These are phyloP conservation scores for Blastobotrys aristatus DNA, from an alignment of 1,139 yeast species.

Conservation along the genomic window DNA sequence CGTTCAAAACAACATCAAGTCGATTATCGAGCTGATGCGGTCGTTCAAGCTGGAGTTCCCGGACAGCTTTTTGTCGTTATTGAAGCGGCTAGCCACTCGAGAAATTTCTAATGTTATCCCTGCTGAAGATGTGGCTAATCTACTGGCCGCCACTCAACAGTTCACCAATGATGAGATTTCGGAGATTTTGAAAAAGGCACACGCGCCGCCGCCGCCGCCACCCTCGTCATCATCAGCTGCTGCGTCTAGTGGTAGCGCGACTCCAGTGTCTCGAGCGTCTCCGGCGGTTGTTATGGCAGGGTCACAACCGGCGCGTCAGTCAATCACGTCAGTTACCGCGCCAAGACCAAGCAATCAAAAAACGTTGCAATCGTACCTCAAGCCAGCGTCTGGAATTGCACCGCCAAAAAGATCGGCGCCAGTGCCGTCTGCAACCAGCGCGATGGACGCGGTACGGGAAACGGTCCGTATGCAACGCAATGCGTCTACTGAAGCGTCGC, in stretches of 20 bases:
- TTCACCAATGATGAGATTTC: conserved; percentile 24
- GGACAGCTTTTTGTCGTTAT: conserved; percentile 21
- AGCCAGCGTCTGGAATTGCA: conserved; percentile 16
- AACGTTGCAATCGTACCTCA: conserved; percentile 22
- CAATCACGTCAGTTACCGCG: conserved; percentile 16
- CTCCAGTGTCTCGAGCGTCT: neutral
- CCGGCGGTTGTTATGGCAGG: neutral
- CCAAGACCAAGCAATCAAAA: conserved; percentile 17
- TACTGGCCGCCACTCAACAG: conserved; percentile 25
- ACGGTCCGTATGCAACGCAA: conserved; percentile 18
- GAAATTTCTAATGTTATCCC: conserved; percentile 26
- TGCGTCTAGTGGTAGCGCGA: conserved; percentile 1
- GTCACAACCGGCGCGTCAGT: neutral
- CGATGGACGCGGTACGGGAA: conserved; percentile 29
- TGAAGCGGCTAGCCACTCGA: conserved; percentile 24
- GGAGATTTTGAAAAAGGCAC: conserved; percentile 13
- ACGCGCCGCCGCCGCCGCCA: conserved; percentile 13
- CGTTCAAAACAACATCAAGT: conserved; percentile 66
- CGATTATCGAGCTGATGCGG: conserved; percentile 28
- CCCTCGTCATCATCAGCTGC: conserved; percentile 2
- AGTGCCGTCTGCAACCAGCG: conserved; percentile 23
- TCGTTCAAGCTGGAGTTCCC: conserved; percentile 30
- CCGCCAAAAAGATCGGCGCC: conserved; percentile 14
- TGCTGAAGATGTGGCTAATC: conserved; percentile 21
- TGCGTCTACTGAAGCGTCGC: conserved; percentile 13